Evolutionary conservation across 1,284 basidiomycete genomes (phyloP).

Genomic region (Stereum hirsutum): DNA sequence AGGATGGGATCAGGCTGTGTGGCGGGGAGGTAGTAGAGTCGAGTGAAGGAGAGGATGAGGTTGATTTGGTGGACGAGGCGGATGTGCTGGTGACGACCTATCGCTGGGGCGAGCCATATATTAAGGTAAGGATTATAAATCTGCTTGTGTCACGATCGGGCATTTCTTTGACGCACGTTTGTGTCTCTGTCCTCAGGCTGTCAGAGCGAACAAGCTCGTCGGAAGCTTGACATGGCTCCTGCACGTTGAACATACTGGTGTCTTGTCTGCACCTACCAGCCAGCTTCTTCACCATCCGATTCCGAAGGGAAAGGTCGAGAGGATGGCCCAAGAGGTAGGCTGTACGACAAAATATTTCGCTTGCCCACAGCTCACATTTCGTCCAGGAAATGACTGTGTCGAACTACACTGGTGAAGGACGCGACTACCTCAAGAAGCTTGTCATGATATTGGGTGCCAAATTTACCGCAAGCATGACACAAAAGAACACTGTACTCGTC

Average conservation of each 20-base stretch:
- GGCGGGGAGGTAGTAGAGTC: slow-evolving; percentile 42
- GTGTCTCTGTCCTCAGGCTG: slow-evolving; percentile 35
- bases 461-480: slow-evolving; percentile 76
- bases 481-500: slow-evolving; percentile 69
- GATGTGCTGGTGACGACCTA: slow-evolving; percentile 67
- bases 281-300: slow-evolving; percentile 53
- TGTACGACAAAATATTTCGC: not conserved
- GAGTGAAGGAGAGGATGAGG: slow-evolving; percentile 27
- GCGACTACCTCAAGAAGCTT: slow-evolving; percentile 81
- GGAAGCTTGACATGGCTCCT: slow-evolving; percentile 80
- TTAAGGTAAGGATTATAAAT: slow-evolving; percentile 38
- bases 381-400: slow-evolving; percentile 71
- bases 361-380: not conserved
- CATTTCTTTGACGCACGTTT: not conserved
- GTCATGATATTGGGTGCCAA: slow-evolving; percentile 69
- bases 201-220: slow-evolving; percentile 49
- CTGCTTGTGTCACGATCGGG: no score
- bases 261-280: slow-evolving; percentile 57
- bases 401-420: slow-evolving; percentile 77
- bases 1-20: slow-evolving; percentile 43
- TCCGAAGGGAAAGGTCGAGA: slow-evolving; percentile 29
- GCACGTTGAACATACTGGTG: slow-evolving; percentile 58
- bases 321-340: slow-evolving; percentile 27
- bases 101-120: slow-evolving; percentile 60
- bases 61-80: slow-evolving; percentile 31